Conservation (phyloP, 495 filamentous ascomycete genomes). For the Lasiosphaeria hispida region DNA sequence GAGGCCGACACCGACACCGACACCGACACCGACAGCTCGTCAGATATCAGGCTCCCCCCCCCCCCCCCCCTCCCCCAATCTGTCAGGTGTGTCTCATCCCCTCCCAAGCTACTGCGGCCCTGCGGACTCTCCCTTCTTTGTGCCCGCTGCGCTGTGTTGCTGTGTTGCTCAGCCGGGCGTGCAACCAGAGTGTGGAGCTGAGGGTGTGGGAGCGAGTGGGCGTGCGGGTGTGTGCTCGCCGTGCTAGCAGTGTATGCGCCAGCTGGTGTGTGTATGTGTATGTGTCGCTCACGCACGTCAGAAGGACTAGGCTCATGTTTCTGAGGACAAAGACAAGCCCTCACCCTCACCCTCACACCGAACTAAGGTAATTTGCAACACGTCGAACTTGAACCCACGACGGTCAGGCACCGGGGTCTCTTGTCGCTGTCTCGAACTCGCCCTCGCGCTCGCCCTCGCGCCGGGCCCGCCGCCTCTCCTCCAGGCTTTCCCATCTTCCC, state of each 20-base stretch:
- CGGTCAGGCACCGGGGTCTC: too few relatives aligned
- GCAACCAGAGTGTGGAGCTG: neutral
- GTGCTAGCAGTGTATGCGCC: neutral
- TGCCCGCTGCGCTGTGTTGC: neutral
- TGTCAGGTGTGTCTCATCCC: slow-evolving; percentile 17
- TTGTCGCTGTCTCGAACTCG: too few relatives aligned
- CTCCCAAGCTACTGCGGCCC: neutral
- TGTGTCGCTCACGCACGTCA: slow-evolving; percentile 3
- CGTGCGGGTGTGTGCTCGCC: neutral
- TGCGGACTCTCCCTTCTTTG: neutral
- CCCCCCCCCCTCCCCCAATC: too few relatives aligned
- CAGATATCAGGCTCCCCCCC: neutral
- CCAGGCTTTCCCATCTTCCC: too few relatives aligned
- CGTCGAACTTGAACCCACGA: too few relatives aligned
- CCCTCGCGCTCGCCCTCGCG: too few relatives aligned
- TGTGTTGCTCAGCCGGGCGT: neutral
- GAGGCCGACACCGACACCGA: neutral
- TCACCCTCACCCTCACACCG: neutral
- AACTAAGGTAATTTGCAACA: neutral
- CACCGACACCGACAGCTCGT: neutral
- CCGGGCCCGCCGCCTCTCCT: too few relatives aligned
- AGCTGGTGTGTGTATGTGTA: slow-evolving; percentile 11
- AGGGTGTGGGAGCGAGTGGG: neutral
- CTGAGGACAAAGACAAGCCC: slow-evolving; percentile 12
- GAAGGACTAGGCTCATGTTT: neutral